Conservation (phyloP, 2,329 filamentous ascomycete genomes). For the Diaporthe sp. region DNA sequence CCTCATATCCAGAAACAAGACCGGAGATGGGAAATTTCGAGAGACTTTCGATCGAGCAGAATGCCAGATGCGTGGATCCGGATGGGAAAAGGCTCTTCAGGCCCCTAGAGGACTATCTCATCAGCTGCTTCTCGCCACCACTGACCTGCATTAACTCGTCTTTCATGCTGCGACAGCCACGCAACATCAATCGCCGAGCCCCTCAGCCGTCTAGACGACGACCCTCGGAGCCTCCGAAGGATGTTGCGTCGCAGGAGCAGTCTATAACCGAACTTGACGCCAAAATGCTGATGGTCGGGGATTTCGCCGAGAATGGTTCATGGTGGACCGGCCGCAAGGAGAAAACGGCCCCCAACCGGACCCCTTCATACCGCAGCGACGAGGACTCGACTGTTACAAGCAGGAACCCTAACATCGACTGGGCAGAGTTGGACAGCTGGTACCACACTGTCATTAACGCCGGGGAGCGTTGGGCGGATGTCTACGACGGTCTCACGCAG, state of each 20-base stretch:
- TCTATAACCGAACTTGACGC: slow-evolving; percentile 74
- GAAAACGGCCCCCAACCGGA: slow-evolving; percentile 46
- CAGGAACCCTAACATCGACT: slow-evolving; percentile 78
- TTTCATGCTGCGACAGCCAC: slow-evolving; percentile 60
- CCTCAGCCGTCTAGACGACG: slow-evolving; percentile 44
- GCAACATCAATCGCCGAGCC: slow-evolving; percentile 40
- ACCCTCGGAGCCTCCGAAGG: slow-evolving; percentile 47
- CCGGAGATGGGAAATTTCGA: slow-evolving; percentile 30
- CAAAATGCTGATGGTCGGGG: slow-evolving; percentile 78
- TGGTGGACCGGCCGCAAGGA: slow-evolving; percentile 80
- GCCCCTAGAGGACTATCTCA: slow-evolving; percentile 81
- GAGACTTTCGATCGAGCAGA: slow-evolving; percentile 36
- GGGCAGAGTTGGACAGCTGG: slow-evolving; percentile 78
- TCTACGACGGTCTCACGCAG: slow-evolving; percentile 62
- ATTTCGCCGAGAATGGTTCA: slow-evolving; percentile 82
- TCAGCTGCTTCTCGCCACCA: slow-evolving; percentile 70
- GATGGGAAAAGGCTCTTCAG: slow-evolving; percentile 75
- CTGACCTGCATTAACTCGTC: slow-evolving; percentile 81
- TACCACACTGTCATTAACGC: slow-evolving; percentile 76
- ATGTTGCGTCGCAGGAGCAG: slow-evolving; percentile 47
- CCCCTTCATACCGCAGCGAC: slow-evolving; percentile 47
- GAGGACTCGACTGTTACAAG: slow-evolving; percentile 59
- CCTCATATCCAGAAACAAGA: slow-evolving; percentile 54
- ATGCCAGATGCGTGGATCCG: slow-evolving; percentile 34
- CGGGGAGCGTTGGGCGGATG: slow-evolving; percentile 73